Evolutionary conservation across 345 rosid species (phyloP).

Genomic region (Jatropha curcas): DNA sequence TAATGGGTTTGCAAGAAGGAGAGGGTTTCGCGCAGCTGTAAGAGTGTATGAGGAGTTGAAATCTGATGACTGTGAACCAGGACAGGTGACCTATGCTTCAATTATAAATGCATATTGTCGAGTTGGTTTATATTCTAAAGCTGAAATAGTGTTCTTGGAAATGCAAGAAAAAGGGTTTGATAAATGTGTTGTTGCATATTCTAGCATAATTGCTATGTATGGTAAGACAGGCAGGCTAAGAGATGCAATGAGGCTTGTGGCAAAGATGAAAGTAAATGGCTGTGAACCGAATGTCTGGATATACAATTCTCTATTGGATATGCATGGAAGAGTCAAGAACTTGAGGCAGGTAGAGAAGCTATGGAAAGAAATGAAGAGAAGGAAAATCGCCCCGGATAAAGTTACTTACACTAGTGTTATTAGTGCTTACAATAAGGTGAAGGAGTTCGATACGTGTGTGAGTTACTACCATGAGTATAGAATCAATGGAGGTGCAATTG

Average conservation of each 20-base stretch:
- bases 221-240: conserved; percentile 63
- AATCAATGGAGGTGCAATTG: conserved; percentile 52
- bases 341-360: conserved; percentile 71
- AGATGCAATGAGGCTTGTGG: conserved; percentile 72
- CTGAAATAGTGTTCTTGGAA: conserved; percentile 59
- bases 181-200: conserved; percentile 78
- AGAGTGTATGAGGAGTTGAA: conserved; percentile 52
- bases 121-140: conserved; percentile 51
- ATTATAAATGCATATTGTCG: conserved; percentile 67
- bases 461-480: conserved; percentile 62
- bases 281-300: conserved; percentile 80
- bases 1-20: conserved; percentile 61
- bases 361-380: conserved; percentile 84
- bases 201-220: conserved; percentile 73
- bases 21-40: conserved; percentile 59
- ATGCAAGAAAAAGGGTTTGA: conserved; percentile 72
- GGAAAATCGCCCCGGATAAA: conserved; percentile 67
- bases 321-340: conserved; percentile 73
- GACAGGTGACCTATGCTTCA: conserved; percentile 88
- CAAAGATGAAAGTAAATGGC: conserved; percentile 75
- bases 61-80: conserved; percentile 57
- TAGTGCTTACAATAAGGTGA: conserved; percentile 61
- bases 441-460: conserved; percentile 60
- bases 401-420: conserved; percentile 77
- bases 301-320: conserved; percentile 76